phyloP scores from a whole-genome alignment of 2,329 filamentous ascomycete genomes.

The Colletotrichum spinosum region DNA sequence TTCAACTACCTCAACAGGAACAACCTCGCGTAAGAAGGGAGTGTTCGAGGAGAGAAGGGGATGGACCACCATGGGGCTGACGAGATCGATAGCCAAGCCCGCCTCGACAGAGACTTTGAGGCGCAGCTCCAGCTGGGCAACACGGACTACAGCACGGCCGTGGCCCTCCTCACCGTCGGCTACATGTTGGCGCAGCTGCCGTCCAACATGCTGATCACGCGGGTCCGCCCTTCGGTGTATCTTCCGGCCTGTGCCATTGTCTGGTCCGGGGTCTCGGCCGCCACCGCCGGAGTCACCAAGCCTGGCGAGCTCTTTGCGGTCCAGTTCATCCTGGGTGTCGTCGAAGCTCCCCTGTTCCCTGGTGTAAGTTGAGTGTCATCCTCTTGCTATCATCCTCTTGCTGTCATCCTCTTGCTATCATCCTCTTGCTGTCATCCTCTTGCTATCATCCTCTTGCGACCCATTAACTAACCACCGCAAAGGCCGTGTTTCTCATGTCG shows the following conservation, averaged over 20 bases:
- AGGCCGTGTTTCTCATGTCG: constrained; percentile 54
- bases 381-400: no score
- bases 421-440: no score
- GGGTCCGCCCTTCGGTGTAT: constrained; percentile 64
- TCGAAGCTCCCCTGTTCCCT: constrained; percentile 38
- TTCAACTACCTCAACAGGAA: constrained; percentile 40
- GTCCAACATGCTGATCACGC: constrained; percentile 68
- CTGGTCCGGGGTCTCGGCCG: constrained; percentile 36
- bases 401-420: no score
- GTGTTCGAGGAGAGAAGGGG: neutral
- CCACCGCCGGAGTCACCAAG: constrained; percentile 22
- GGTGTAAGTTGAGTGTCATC: constrained; percentile 20
- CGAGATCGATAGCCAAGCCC: constrained; percentile 37
- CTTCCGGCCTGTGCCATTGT: constrained; percentile 45
- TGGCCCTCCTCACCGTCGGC: constrained; percentile 46
- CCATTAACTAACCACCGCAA: neutral
- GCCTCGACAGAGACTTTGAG: constrained; percentile 38
- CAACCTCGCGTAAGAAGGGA: constrained; percentile 35
- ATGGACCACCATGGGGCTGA: neutral
- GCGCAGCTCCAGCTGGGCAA: constrained; percentile 40
- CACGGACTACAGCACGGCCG: constrained; percentile 41
- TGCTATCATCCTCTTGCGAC: no score
- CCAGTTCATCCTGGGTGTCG: constrained; percentile 37
- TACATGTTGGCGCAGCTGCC: constrained; percentile 73
- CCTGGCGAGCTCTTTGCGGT: constrained; percentile 32